Evolutionary conservation across 768 basidiomycete genomes (phyloP).

Genomic region (Boletus rubescentipes): DNA sequence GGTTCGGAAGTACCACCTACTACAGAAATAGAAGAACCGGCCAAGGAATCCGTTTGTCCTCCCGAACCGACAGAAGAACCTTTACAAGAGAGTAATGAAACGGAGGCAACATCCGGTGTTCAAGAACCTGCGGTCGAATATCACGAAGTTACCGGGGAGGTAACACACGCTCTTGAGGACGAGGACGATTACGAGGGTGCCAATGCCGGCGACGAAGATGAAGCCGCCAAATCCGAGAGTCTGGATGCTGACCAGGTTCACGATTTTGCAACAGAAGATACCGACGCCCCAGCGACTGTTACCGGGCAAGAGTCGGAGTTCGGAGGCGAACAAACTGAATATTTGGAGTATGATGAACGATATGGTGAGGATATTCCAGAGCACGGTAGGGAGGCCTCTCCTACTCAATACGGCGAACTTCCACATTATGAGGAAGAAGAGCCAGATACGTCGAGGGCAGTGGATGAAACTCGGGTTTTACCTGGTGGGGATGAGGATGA

Average conservation of each 20-base stretch:
- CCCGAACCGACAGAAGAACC: constrained; percentile 4
- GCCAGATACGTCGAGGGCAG: constrained; percentile 16
- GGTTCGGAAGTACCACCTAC: neutral
- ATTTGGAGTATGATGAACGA: constrained; percentile 35
- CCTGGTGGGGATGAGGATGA: constrained; percentile 16
- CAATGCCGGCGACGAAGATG: constrained; percentile 18
- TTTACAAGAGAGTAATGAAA: constrained; percentile 9
- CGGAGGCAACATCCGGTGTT: neutral
- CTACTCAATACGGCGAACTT: constrained; percentile 17
- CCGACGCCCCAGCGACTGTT: constrained; percentile 12
- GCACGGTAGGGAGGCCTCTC: constrained; percentile 17
- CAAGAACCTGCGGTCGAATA: constrained; percentile 18
- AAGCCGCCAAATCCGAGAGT: constrained; percentile 15
- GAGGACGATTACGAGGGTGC: constrained; percentile 22
- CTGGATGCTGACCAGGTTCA: constrained; percentile 34
- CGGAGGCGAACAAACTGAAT: constrained; percentile 35
- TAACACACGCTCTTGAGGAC: constrained; percentile 17
- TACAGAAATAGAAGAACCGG: constrained; percentile 1
- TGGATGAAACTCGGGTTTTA: constrained; percentile 18
- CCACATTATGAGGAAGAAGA: constrained; percentile 26
- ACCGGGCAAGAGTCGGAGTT: constrained; percentile 14
- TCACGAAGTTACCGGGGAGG: constrained; percentile 16
- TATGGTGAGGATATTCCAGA: constrained; percentile 38
- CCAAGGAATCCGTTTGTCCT: neutral
- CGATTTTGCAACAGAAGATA: constrained; percentile 20